These are phyloP conservation scores for Colletotrichum tamarilloi DNA, from an alignment of 2,329 filamentous ascomycete species.

Conservation along the genomic window DNA sequence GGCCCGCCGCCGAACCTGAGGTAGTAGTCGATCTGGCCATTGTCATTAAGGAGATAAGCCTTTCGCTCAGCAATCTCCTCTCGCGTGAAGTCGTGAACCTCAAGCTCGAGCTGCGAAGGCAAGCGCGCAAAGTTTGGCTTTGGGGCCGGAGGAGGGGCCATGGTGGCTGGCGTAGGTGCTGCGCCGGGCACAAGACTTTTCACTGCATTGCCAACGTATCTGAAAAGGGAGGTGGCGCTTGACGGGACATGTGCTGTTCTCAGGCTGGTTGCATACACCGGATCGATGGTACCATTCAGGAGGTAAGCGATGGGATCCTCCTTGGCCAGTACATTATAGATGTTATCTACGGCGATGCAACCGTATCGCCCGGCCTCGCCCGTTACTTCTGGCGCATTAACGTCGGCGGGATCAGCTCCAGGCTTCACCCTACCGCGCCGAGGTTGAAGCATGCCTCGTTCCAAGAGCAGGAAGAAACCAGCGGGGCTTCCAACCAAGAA, in stretches of 20 bases:
- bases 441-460: conserved; percentile 77
- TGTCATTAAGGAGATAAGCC: conserved; percentile 90
- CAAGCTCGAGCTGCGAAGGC: conserved; percentile 82
- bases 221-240: conserved; percentile 72
- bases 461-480: conserved; percentile 91
- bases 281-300: conserved; percentile 90
- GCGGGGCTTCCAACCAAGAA: conserved; percentile 92
- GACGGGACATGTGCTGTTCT: conserved; percentile 84
- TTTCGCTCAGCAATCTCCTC: conserved; percentile 94
- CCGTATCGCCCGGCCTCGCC: conserved; percentile 85
- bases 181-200: conserved; percentile 70
- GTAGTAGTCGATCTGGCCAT: conserved; percentile 94
- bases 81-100: conserved; percentile 92
- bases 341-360: conserved; percentile 92
- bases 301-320: conserved; percentile 87
- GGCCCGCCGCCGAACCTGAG: conserved; percentile 86
- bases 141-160: conserved; percentile 41
- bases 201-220: conserved; percentile 72
- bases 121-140: conserved; percentile 57
- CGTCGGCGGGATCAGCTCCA: conserved; percentile 74
- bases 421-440: conserved; percentile 81
- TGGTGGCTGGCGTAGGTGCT: conserved; percentile 36
- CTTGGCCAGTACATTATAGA: conserved; percentile 88
- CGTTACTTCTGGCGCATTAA: conserved; percentile 69
- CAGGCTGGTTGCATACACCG: conserved; percentile 79